Base-by-base conservation (phyloP, 2,329 filamentous ascomycete genomes). In the Mycosphaerella sp. region DNA sequence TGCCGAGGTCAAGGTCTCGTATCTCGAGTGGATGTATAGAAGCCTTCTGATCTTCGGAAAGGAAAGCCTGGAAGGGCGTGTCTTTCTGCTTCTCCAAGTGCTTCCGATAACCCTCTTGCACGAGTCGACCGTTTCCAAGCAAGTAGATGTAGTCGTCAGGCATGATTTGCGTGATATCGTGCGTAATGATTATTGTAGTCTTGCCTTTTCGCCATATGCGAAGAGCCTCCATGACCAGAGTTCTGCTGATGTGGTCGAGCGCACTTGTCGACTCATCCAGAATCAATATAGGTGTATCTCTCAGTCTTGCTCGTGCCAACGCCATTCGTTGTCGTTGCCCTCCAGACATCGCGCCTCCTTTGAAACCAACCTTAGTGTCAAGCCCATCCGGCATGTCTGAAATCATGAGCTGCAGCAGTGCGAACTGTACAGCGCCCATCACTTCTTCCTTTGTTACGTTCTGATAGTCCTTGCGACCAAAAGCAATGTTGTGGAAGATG, bases 141-240 rank as follows among this genome's bases (percentile, higher is more conserved):
- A 95, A 78, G 59, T 90, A 95, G 0, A 94, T 78, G 55, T 85
- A 90, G 56, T 97, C 89, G 0, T 82, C 67, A 0, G 80, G 71
- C 4, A 71, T 67, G 8, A 97, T 91, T 58, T 91, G 86, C 0
- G 81, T 78, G 28, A 93, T 79, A 57, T 97, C 89, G 63, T 97
- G 91, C 0, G 93, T 96, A 61, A 97, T 91, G 58, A 97, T 81
- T 45, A 97, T 87, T 0, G 91, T 97, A 0, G 90, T 96, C 66
- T 87, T 93, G 0, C 79, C 84, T 32, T 71, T 73, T 17, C 93
- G 78, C 91, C 89, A 96, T 16, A 77, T 64, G 6, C 88, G 78
- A 46, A 96, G 84, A 0, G 83, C 80, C 37, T 86, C 79, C 75
- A 95, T 84, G 34, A 95, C 78, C 10, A 82, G 68, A 0, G 71